Conservation (phyloP, 441 rosid species). For the Arabidopsis hybrid region DNA sequence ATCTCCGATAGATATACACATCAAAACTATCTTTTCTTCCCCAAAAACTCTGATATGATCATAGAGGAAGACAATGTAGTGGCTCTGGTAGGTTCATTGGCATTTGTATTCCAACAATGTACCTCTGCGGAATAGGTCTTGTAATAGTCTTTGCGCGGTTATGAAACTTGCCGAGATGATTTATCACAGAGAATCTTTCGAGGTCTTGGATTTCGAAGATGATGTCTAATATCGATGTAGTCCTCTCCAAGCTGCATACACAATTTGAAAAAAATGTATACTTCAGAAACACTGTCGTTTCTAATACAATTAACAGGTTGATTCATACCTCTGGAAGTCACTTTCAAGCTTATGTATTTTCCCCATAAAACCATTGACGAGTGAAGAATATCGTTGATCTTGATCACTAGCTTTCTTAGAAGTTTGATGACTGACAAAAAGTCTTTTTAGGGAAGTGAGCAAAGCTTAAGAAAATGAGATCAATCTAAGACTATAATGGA, state of each 20-base stretch:
- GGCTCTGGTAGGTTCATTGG: slow-evolving; percentile 67
- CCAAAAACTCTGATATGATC: slow-evolving; percentile 41
- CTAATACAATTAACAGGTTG: neutral
- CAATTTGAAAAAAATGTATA: neutral
- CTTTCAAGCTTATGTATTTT: slow-evolving; percentile 52
- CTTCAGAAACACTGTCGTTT: neutral
- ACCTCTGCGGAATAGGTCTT: slow-evolving; percentile 60
- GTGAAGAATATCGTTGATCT: slow-evolving; percentile 39
- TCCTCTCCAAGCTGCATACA: slow-evolving; percentile 68
- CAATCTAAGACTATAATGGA: neutral
- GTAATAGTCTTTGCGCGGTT: slow-evolving; percentile 52
- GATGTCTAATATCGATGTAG: slow-evolving; percentile 61
- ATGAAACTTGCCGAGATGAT: slow-evolving; percentile 83
- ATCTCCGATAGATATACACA: slow-evolving; percentile 8
- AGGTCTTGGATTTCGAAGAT: slow-evolving; percentile 72
- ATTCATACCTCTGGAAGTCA: slow-evolving; percentile 51
- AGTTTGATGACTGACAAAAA: slow-evolving; percentile 46
- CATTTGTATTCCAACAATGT: slow-evolving; percentile 59
- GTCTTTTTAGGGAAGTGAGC: neutral
- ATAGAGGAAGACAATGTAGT: slow-evolving; percentile 78
- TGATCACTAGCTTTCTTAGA: slow-evolving; percentile 33
- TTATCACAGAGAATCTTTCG: slow-evolving; percentile 71
- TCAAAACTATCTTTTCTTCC: neutral
- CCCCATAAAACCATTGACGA: slow-evolving; percentile 46
- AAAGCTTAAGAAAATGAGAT: neutral